phyloP scores from a whole-genome alignment of 768 basidiomycete genomes.

The Xerocomus potaroensis region DNA sequence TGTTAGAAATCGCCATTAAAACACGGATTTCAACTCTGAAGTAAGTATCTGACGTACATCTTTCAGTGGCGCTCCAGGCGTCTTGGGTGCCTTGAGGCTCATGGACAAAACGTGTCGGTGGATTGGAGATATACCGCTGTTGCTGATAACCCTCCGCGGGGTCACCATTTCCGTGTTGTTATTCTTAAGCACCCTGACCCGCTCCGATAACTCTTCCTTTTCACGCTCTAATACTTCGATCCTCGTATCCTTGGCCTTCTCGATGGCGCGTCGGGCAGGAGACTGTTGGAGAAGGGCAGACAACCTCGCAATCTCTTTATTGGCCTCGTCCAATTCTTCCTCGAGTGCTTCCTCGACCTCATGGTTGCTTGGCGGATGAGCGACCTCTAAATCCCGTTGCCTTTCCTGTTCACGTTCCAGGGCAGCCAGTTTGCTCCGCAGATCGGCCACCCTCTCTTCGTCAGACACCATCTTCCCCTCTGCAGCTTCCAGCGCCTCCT shows the following conservation, averaged over 20 bases:
- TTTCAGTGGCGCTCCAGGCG: constrained; percentile 72
- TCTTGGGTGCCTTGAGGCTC: constrained; percentile 66
- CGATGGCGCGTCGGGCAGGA: constrained; percentile 72
- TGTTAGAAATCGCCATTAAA: constrained; percentile 26
- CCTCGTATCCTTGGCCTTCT: constrained; percentile 69
- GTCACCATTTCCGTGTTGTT: constrained; percentile 51
- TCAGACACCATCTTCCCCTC: constrained; percentile 68
- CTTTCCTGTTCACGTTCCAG: constrained; percentile 57
- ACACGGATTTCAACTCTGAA: neutral
- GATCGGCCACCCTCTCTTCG: constrained; percentile 46
- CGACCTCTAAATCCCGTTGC: constrained; percentile 23
- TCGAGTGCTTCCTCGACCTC: constrained; percentile 65
- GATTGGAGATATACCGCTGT: constrained; percentile 68
- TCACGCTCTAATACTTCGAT: constrained; percentile 75
- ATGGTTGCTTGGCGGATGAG: constrained; percentile 33
- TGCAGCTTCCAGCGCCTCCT: constrained; percentile 70
- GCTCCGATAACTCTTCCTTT: constrained; percentile 70
- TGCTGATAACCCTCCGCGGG: constrained; percentile 52
- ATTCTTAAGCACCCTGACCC: constrained; percentile 56
- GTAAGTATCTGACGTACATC: constrained; percentile 49
- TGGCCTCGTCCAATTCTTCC: constrained; percentile 69
- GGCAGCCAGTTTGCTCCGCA: constrained; percentile 47
- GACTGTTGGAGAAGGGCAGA: constrained; percentile 65
- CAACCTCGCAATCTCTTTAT: constrained; percentile 70
- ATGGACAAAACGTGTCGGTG: constrained; percentile 67